Evolutionary conservation across 176 grass and related monocot species (phyloP).

Genomic region (Areca catechu): DNA sequence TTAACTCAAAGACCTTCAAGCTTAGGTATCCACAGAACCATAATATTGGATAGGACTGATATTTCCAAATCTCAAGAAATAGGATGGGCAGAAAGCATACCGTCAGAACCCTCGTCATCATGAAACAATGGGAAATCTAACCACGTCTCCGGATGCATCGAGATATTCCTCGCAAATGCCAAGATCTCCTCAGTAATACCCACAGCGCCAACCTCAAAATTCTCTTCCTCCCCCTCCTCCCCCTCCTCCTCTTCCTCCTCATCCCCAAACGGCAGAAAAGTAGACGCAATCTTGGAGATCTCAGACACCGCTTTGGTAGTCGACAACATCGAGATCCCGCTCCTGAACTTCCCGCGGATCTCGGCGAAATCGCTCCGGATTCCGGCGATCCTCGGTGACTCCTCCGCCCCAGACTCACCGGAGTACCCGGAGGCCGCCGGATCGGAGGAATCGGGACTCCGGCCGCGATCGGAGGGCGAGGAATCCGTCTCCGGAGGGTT

Average conservation of each 20-base stretch:
- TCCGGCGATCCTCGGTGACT: constrained; percentile 39
- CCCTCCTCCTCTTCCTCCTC: constrained; percentile 34
- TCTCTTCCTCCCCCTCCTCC: constrained; percentile 14
- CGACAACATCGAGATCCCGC: constrained; percentile 57
- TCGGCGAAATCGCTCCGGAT: constrained; percentile 63
- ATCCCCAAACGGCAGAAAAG: constrained; percentile 57
- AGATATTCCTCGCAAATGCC: constrained; percentile 54
- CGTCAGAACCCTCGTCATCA: constrained; percentile 35
- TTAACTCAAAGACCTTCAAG: too few species aligned
- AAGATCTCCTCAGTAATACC: constrained; percentile 50
- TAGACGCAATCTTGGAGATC: constrained; percentile 74
- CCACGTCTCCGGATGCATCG: constrained; percentile 57
- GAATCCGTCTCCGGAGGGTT: too few species aligned
- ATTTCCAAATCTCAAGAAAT: too few species aligned
- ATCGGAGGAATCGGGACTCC: too few species aligned
- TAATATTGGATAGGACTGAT: too few species aligned
- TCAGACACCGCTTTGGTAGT: constrained; percentile 34
- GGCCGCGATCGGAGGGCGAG: too few species aligned
- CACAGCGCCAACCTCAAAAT: not conserved
- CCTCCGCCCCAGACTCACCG: not conserved
- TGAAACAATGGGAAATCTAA: constrained; percentile 54
- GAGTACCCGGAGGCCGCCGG: too few species aligned
- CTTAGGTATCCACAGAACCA: too few species aligned
- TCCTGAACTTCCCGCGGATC: constrained; percentile 57
- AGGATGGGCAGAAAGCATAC: constrained; percentile 9